Conservation (phyloP, 1,139 yeast species). For the Protomyces gravidus region DNA sequence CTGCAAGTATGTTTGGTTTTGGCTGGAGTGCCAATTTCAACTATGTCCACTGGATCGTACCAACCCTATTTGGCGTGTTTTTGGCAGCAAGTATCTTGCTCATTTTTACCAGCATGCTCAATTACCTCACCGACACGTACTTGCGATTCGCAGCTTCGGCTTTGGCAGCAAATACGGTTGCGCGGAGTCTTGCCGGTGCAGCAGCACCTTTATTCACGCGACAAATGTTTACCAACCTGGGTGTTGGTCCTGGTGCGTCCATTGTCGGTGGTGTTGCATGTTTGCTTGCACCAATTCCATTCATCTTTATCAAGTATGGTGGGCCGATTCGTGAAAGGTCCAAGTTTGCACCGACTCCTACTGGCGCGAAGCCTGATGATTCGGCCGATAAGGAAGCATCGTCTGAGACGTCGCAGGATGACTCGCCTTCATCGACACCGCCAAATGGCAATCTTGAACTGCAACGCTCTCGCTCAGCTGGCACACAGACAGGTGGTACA, state of each 20-base stretch:
- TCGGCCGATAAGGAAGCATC: neutral
- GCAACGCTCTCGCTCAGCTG: neutral
- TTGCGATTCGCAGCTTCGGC: constrained; percentile 59
- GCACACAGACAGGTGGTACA: neutral
- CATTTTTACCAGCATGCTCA: constrained; percentile 45
- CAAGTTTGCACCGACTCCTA: constrained; percentile 49
- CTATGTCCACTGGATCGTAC: constrained; percentile 35
- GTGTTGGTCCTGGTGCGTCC: constrained; percentile 61
- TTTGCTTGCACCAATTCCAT: constrained; percentile 63
- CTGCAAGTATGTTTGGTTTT: constrained; percentile 46
- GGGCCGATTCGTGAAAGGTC: constrained; percentile 56
- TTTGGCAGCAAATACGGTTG: constrained; percentile 63
- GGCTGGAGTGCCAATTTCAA: constrained; percentile 34
- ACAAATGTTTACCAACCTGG: constrained; percentile 47
- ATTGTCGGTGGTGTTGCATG: constrained; percentile 55
- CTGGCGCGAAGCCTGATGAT: neutral
- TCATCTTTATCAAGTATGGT: constrained; percentile 60
- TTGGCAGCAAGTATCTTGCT: constrained; percentile 32
- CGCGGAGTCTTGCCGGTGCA: constrained; percentile 58
- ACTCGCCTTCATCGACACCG: neutral
- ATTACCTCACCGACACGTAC: constrained; percentile 54
- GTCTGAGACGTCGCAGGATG: neutral
- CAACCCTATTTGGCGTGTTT: constrained; percentile 33
- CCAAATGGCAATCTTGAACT: neutral
- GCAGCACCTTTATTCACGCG: constrained; percentile 64